These are phyloP conservation scores for Boeremia exigua DNA, from an alignment of 2,329 filamentous ascomycete species.

Conservation along the genomic window DNA sequence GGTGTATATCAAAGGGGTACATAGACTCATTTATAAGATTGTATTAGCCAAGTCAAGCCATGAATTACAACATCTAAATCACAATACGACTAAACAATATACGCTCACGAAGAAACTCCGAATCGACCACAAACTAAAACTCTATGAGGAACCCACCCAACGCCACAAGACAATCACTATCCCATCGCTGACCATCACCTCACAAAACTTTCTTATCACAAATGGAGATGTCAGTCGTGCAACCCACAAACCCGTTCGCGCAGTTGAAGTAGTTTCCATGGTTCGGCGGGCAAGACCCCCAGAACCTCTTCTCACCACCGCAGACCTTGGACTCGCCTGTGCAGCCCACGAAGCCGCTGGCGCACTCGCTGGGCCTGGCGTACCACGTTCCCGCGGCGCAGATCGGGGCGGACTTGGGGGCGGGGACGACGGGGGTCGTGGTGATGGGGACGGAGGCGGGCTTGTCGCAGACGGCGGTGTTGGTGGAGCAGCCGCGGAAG, in stretches of 20 bases:
- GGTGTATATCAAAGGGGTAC: too few relatives aligned
- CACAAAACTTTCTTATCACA: not conserved
- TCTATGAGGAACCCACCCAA: too few relatives aligned
- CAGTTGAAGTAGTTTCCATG: not conserved
- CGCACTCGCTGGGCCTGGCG: not conserved
- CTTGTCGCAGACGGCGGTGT: not conserved
- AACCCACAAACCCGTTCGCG: not conserved
- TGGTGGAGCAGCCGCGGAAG: not conserved
- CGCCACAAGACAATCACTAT: too few relatives aligned
- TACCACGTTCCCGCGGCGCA: not conserved
- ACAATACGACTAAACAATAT: too few relatives aligned
- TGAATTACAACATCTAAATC: too few relatives aligned
- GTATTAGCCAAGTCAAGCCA: too few relatives aligned
- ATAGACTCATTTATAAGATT: too few relatives aligned
- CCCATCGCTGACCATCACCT: too few relatives aligned
- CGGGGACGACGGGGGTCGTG: not conserved
- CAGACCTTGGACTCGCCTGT: not conserved
- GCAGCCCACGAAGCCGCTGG: not conserved
- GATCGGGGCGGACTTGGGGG: not conserved
- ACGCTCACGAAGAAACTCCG: too few relatives aligned
- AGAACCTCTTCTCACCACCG: not conserved
- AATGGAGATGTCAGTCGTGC: not conserved
- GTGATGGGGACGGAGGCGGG: not conserved
- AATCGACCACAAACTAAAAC: too few relatives aligned
- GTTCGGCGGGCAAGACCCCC: not conserved